Evolutionary conservation across 177 flowering plant species (phyloP).

Genomic region (Telopea speciosissima): DNA sequence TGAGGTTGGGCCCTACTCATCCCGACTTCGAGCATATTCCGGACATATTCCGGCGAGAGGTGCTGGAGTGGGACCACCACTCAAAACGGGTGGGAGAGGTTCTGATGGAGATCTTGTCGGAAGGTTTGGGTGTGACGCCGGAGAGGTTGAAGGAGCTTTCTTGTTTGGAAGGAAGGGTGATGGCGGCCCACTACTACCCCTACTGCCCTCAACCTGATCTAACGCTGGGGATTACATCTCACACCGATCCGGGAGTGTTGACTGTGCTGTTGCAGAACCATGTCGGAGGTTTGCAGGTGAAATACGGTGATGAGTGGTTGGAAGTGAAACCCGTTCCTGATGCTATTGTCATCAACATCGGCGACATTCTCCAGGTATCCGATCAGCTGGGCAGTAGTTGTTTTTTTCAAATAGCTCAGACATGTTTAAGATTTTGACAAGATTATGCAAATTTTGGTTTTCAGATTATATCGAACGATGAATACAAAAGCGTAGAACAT

Average conservation of each 20-base stretch:
- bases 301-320: conserved; percentile 40
- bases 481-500: conserved; percentile 14
- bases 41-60: conserved; percentile 33
- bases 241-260: conserved; percentile 52
- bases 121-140: conserved; percentile 52
- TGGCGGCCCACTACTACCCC: conserved; percentile 66
- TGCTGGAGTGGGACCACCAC: conserved; percentile 35
- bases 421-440: too few species aligned
- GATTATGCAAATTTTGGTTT: background rate
- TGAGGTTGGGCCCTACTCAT: conserved; percentile 27
- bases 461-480: conserved; percentile 18
- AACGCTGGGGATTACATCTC: conserved; percentile 48
- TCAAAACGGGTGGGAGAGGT: conserved; percentile 25
- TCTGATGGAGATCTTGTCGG: conserved; percentile 41
- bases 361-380: conserved; percentile 56
- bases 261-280: conserved; percentile 51
- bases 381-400: too few species aligned
- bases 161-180: conserved; percentile 29
- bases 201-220: conserved; percentile 59
- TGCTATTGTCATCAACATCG: conserved; percentile 56
- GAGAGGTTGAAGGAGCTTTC: conserved; percentile 39
- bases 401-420: too few species aligned
- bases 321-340: conserved; percentile 50
- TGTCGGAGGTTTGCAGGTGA: conserved; percentile 51
- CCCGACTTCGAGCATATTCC: conserved; percentile 32